Evolutionary conservation across 2,329 filamentous ascomycete genomes (phyloP).

Genomic region (Monilinia laxa): DNA sequence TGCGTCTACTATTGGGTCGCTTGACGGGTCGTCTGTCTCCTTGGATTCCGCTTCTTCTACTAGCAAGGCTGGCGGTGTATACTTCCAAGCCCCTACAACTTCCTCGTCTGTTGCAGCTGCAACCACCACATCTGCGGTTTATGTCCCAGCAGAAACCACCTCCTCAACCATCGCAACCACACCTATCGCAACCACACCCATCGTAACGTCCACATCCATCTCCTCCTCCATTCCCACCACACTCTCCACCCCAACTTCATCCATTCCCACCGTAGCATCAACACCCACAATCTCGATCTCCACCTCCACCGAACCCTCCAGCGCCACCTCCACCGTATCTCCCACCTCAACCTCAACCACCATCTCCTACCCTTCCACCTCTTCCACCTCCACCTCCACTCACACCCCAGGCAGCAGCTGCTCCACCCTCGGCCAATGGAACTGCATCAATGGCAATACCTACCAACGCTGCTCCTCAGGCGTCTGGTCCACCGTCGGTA

Average conservation of each 20-base stretch:
- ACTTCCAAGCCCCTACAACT: not conserved
- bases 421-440: slow-evolving; percentile 50
- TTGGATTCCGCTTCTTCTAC: not conserved
- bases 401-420: slow-evolving; percentile 46
- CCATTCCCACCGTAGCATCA: no score
- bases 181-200: no score
- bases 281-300: no score
- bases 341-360: not conserved
- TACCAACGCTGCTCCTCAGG: slow-evolving; percentile 55
- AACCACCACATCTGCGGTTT: not conserved
- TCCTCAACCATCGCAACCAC: not conserved
- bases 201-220: not conserved
- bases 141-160: not conserved
- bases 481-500: slow-evolving; percentile 46
- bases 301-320: no score
- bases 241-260: no score
- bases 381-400: slow-evolving; percentile 2
- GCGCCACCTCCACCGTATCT: not conserved
- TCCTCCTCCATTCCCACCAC: not conserved
- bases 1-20: slow-evolving; percentile 24
- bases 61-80: slow-evolving; percentile 1
- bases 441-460: slow-evolving; percentile 49
- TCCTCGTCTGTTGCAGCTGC: not conserved
- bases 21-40: slow-evolving; percentile 16
- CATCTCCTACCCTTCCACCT: not conserved